phyloP scores from a whole-genome alignment of 139 green algal genomes.

The Gonium pectorale region DNA sequence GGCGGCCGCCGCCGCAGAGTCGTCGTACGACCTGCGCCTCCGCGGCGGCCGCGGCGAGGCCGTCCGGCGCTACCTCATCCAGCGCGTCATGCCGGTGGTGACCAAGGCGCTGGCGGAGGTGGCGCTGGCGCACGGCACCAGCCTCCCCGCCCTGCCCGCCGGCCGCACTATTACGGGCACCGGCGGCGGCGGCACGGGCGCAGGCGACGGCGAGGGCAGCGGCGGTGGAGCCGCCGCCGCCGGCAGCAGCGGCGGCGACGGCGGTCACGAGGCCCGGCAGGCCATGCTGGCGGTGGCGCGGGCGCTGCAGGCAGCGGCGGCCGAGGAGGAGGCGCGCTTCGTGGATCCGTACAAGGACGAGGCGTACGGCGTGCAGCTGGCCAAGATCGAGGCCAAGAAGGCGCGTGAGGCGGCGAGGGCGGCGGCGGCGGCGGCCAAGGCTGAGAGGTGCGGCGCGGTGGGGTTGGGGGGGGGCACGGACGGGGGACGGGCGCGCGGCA shows the following conservation, averaged over 20 bases:
- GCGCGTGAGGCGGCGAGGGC: conserved; percentile 45
- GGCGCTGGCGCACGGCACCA: conserved; percentile 11
- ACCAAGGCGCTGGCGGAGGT: conserved; percentile 44
- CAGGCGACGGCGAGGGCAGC: neutral
- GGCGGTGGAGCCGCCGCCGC: neutral
- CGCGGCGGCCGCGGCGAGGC: neutral
- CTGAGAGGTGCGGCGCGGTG: too few species aligned
- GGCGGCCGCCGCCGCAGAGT: neutral
- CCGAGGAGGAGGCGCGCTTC: conserved; percentile 13
- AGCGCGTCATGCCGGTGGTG: conserved; percentile 41
- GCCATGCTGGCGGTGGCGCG: conserved; percentile 17
- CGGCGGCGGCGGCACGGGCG: neutral
- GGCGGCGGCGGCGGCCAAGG: conserved; percentile 47
- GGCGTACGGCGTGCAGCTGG: conserved; percentile 46
- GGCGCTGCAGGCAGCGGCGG: conserved; percentile 43
- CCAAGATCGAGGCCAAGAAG: conserved; percentile 57
- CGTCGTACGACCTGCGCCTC: neutral
- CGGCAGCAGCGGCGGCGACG: neutral
- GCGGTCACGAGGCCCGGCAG: too few species aligned
- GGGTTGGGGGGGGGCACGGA: too few species aligned
- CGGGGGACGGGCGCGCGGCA: too few species aligned
- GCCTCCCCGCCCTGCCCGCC: too few species aligned
- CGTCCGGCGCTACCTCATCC: conserved; percentile 26
- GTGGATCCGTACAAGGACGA: conserved; percentile 46
- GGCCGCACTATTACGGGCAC: too few species aligned